These are phyloP conservation scores for Xylariaceae sp. DNA, from an alignment of 2,329 filamentous ascomycete species.

Conservation along the genomic window DNA sequence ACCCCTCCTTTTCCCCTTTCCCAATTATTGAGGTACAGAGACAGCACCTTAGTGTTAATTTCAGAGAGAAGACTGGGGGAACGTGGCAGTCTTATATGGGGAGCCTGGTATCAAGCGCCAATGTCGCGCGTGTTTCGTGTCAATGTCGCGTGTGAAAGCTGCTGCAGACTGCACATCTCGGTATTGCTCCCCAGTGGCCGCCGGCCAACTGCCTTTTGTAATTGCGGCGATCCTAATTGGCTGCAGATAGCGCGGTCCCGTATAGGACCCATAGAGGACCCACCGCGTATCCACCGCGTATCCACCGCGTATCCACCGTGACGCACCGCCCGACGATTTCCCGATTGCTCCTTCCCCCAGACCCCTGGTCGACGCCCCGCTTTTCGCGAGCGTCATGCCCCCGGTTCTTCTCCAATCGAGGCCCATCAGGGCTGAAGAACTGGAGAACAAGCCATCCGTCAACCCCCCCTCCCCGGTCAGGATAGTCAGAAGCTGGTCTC, in stretches of 20 bases:
- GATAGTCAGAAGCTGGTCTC: conserved; percentile 10
- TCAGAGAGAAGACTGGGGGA: conserved; percentile 19
- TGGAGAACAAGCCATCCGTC: neutral
- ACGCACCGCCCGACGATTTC: neutral
- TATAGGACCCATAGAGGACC: too few species aligned
- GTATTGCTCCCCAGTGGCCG: conserved; percentile 24
- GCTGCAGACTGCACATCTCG: conserved; percentile 15
- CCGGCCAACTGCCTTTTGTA: conserved; percentile 18
- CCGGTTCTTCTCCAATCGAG: neutral
- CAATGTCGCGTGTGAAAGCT: conserved; percentile 23
- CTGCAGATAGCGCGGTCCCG: neutral
- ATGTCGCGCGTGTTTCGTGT: conserved; percentile 31
- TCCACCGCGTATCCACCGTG: too few species aligned
- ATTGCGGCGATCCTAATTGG: conserved; percentile 25
- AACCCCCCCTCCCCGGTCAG: neutral
- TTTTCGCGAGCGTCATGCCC: conserved; percentile 4
- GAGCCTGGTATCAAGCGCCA: conserved; percentile 18
- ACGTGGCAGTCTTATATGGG: conserved; percentile 29
- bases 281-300: too few species aligned
- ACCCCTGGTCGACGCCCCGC: conserved; percentile 7
- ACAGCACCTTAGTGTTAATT: conserved; percentile 11
- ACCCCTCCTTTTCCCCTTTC: conserved; percentile 13
- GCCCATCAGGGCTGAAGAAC: neutral
- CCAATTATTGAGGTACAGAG: conserved; percentile 8
- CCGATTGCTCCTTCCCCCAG: neutral